Evolutionary conservation across 1,139 yeast species (phyloP).

Genomic region (Blastobotrys apis): DNA sequence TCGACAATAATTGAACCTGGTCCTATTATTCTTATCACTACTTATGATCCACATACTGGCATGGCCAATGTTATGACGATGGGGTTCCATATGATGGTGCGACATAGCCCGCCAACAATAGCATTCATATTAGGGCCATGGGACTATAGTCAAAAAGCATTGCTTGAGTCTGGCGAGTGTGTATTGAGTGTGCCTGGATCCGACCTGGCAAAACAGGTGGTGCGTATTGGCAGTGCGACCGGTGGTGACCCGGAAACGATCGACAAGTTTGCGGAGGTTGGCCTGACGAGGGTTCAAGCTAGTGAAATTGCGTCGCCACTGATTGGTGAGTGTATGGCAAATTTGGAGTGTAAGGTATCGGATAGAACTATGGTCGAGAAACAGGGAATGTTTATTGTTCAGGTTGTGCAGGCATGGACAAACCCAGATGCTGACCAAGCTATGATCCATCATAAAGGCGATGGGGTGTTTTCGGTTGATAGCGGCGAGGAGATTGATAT

Average conservation of each 20-base stretch:
- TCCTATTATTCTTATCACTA: conserved; percentile 2
- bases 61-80: conserved; percentile 18
- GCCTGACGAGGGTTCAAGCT: neutral
- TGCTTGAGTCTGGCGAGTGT: conserved; percentile 18
- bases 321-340: conserved; percentile 17
- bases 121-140: conserved; percentile 20
- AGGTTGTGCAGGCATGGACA: conserved; percentile 1
- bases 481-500: conserved; percentile 1
- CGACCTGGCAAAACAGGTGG: conserved; percentile 17
- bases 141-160: conserved; percentile 16
- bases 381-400: conserved; percentile 1
- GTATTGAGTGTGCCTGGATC: conserved; percentile 18
- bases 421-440: too few relatives aligned
- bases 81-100: conserved; percentile 22
- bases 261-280: conserved; percentile 16
- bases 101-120: conserved; percentile 18
- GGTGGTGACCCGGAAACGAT: conserved; percentile 14
- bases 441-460: conserved; percentile 6
- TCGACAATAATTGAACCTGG: conserved; percentile 1
- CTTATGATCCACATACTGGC: neutral
- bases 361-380: conserved; percentile 3
- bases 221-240: conserved; percentile 20
- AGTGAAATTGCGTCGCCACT: conserved; percentile 16
- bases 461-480: conserved; percentile 1
- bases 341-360: conserved; percentile 19